A percentile compares a stretch with the other conserved stretches of the same genome.
These are phyloP conservation scores for Cladobotryum protrusum DNA, from an alignment of 2,329 filamentous ascomycete genomes.

Conservation along the genomic window DNA sequence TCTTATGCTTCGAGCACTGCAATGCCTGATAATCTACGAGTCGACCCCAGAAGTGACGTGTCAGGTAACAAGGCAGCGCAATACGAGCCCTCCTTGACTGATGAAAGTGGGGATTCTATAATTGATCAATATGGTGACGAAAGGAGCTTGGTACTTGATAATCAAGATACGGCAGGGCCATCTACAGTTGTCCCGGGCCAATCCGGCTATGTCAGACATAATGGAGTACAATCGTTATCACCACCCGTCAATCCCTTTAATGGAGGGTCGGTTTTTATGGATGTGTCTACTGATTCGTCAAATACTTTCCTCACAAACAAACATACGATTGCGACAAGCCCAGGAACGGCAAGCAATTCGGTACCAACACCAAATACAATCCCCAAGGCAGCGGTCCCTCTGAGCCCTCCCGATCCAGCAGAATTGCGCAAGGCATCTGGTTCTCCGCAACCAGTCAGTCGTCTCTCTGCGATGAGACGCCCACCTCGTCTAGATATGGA, in stretches of 20 bases:
- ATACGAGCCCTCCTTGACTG: conserved; percentile 44
- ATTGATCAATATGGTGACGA: conserved; percentile 48
- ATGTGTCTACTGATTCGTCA: conserved; percentile 42
- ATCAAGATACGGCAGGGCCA: no score
- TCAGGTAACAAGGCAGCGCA: conserved; percentile 42
- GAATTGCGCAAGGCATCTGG: conserved; percentile 24
- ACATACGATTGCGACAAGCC: conserved; percentile 12
- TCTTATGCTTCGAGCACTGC: conserved; percentile 68
- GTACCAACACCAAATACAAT: conserved; percentile 40
- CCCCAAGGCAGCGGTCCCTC: conserved; percentile 44
- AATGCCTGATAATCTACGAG: conserved; percentile 63
- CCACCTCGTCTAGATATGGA: conserved; percentile 78
- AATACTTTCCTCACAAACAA: conserved; percentile 31
- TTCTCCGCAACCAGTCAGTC: conserved; percentile 30
- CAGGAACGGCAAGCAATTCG: conserved; percentile 13
- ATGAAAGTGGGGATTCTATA: conserved; percentile 35
- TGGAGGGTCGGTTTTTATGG: conserved; percentile 31
- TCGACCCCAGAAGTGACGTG: conserved; percentile 36
- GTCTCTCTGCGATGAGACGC: conserved; percentile 49
- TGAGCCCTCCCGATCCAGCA: conserved; percentile 38
- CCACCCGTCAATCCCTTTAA: conserved; percentile 4
- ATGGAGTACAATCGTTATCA: neutral
- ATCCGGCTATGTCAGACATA: no score
- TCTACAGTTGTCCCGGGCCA: no score
- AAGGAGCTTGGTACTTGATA: conserved; percentile 16